Conservation (phyloP, 352 stramenopile species). For the Globisporangium takayamanum region DNA sequence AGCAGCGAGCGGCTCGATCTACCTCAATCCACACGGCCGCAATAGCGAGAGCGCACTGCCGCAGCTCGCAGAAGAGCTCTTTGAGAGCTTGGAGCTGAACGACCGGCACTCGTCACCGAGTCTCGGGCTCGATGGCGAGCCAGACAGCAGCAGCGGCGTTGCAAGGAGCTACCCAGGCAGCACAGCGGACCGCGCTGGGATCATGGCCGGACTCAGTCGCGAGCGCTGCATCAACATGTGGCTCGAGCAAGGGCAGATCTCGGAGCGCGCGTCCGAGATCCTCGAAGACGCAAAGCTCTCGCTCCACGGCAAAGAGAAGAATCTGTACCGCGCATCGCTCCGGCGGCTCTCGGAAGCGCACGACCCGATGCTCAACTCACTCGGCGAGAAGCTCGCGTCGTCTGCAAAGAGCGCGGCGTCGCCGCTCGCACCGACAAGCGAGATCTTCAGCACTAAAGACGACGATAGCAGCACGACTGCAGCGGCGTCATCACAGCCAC, state of each 20-base stretch:
- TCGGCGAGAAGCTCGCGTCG: conserved; percentile 53
- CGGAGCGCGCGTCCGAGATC: conserved; percentile 73
- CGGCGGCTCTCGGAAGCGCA: conserved; percentile 58
- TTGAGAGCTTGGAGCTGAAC: conserved; percentile 42
- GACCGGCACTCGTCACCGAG: conserved; percentile 14
- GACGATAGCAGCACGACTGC: not conserved
- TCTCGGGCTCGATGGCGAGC: conserved; percentile 11
- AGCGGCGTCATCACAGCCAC: too few relatives aligned
- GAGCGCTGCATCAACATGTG: conserved; percentile 79
- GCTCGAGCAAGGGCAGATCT: conserved; percentile 75
- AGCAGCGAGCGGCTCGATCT: not conserved
- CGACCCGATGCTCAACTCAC: conserved; percentile 56
- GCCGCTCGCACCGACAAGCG: conserved; percentile 13
- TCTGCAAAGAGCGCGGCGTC: conserved; percentile 22
- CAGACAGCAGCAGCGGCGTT: conserved; percentile 11
- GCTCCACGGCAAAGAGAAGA: conserved; percentile 77
- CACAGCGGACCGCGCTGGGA: conserved; percentile 2
- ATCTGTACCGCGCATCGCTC: conserved; percentile 62
- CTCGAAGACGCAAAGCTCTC: conserved; percentile 75
- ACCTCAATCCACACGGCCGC: conserved; percentile 13
- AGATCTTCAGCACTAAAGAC: conserved; percentile 6
- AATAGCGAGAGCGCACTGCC: conserved; percentile 50
- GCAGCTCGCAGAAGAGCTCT: conserved; percentile 35
- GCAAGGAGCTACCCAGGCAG: conserved; percentile 12
- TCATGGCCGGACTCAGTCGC: conserved; percentile 22